Evolutionary conservation across 139 green algal genomes (phyloP).

Genomic region (Auxenochlorella pyrenoidosa): DNA sequence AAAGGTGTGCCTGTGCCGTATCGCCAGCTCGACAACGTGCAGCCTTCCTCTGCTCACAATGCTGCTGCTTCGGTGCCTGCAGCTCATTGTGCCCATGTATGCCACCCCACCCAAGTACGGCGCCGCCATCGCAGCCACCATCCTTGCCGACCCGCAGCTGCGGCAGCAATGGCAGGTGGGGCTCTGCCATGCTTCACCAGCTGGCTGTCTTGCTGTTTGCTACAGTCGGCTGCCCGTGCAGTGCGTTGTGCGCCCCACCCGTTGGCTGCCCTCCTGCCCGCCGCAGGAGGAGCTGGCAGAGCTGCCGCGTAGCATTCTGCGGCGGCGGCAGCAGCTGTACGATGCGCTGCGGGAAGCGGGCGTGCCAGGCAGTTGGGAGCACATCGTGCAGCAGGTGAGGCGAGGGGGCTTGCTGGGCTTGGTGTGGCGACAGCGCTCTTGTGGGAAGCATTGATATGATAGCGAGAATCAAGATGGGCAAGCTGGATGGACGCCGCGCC

Average conservation of each 20-base stretch:
- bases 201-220: background rate
- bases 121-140: constrained; percentile 87
- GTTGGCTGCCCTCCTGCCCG: background rate
- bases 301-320: constrained; percentile 92
- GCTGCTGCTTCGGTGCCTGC: background rate
- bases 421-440: too few relatives aligned
- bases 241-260: background rate
- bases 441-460: too few relatives aligned
- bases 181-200: constrained; percentile 63
- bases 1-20: background rate
- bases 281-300: background rate
- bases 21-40: too few relatives aligned
- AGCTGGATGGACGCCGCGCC: too few relatives aligned
- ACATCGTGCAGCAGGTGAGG: constrained; percentile 58
- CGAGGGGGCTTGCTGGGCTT: too few relatives aligned
- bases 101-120: constrained; percentile 74
- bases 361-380: constrained; percentile 86
- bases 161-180: constrained; percentile 92
- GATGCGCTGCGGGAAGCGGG: constrained; percentile 68
- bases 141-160: constrained; percentile 76
- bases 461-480: too few relatives aligned
- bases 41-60: too few relatives aligned
- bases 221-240: background rate
- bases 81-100: constrained; percentile 52
- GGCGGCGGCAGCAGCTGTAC: constrained; percentile 80